These are phyloP conservation scores for Rhizophagus prolifer DNA, from an alignment of 192 early-diverging fungal species.

Conservation along the genomic window DNA sequence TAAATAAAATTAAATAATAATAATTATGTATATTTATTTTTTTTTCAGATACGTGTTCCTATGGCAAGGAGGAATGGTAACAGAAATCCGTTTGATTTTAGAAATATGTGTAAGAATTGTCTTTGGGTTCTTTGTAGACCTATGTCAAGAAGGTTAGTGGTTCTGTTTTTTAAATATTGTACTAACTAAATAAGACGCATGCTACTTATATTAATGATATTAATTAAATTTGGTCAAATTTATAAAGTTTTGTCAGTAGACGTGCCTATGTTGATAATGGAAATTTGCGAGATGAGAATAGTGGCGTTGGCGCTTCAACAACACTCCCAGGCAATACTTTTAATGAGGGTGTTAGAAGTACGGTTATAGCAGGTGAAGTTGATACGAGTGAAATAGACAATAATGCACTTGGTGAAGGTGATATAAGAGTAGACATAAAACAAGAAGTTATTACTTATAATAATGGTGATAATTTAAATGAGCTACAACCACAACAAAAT, in stretches of 20 bases:
- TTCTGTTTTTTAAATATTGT: neutral
- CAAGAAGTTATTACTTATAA: neutral
- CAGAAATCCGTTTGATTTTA: conserved; percentile 52
- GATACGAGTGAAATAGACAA: neutral
- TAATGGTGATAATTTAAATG: neutral
- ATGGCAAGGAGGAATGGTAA: conserved; percentile 36
- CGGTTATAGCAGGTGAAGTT: neutral
- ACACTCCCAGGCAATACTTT: neutral
- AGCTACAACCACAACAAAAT: neutral
- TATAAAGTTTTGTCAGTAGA: neutral
- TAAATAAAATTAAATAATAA: neutral
- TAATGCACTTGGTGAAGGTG: neutral
- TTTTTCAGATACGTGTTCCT: conserved; percentile 40
- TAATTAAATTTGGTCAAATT: neutral
- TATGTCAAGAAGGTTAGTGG: conserved; percentile 45
- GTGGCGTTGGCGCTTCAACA: too few species aligned
- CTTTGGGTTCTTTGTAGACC: conserved; percentile 57
- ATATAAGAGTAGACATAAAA: neutral
- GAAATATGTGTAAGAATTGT: conserved; percentile 50
- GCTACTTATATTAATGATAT: neutral
- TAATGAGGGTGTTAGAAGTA: neutral
- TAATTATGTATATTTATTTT: neutral
- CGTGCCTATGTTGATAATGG: conserved; percentile 10
- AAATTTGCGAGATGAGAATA: neutral
- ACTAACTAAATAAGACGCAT: neutral